Evolutionary conservation across 2,329 filamentous ascomycete genomes (phyloP).

Genomic region (Aureobasidium sp.): DNA sequence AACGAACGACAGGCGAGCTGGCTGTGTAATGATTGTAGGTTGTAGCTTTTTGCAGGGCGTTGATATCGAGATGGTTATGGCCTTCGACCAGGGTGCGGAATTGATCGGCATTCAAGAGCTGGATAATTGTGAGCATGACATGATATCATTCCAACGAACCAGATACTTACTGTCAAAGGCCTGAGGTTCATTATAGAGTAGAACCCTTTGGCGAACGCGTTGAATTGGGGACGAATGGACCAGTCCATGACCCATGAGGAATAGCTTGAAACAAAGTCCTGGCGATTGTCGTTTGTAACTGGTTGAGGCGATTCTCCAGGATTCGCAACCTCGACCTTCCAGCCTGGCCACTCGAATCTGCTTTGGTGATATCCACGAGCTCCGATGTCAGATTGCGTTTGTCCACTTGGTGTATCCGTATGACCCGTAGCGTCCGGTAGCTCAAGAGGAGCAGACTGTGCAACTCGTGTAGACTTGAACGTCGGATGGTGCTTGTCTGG

Average conservation of each 20-base stretch:
- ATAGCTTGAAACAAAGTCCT: constrained; percentile 76
- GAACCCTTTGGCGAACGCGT: constrained; percentile 78
- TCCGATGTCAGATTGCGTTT: constrained; percentile 15
- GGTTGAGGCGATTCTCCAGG: constrained; percentile 52
- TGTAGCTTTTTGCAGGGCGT: constrained; percentile 61
- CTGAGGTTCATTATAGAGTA: constrained; percentile 63
- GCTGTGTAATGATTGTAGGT: constrained; percentile 77
- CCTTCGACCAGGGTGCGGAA: constrained; percentile 80
- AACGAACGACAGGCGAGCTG: constrained; percentile 59
- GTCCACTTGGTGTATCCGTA: background rate
- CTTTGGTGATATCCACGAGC: constrained; percentile 1
- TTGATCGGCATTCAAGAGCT: constrained; percentile 60
- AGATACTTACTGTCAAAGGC: constrained; percentile 43
- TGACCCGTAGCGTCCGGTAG: background rate
- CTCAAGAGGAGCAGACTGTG: background rate
- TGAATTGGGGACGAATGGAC: constrained; percentile 68
- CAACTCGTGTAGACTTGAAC: background rate
- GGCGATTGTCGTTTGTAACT: constrained; percentile 76
- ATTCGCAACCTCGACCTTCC: constrained; percentile 34
- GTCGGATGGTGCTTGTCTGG: constrained; percentile 13
- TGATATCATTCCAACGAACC: background rate
- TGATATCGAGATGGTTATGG: constrained; percentile 69
- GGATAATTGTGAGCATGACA: constrained; percentile 4
- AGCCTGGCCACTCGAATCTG: constrained; percentile 48
- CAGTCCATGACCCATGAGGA: constrained; percentile 73